Evolutionary conservation across 352 stramenopile genomes (phyloP).

Genomic region (Phytophthora fragariaefolia): DNA sequence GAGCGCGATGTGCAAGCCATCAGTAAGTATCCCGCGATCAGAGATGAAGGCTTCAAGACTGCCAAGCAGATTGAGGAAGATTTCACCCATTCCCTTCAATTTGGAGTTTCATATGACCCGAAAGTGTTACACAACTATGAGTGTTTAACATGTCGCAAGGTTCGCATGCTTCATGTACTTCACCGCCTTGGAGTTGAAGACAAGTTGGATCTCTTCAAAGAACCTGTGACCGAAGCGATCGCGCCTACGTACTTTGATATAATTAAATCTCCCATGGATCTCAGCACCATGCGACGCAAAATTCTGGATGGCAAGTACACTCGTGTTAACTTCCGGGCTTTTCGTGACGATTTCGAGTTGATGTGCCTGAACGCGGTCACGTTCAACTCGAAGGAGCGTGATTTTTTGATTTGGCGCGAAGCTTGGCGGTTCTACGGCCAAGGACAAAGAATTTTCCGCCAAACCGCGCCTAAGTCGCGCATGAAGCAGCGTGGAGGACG

Average conservation of each 20-base stretch:
- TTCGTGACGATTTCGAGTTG: conserved; percentile 94
- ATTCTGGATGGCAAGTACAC: conserved; percentile 79
- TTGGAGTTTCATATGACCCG: conserved; percentile 71
- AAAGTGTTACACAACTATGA: conserved; percentile 84
- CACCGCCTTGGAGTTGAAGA: conserved; percentile 73
- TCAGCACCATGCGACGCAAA: conserved; percentile 89
- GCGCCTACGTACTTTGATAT: conserved; percentile 94
- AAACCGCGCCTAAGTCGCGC: conserved; percentile 71
- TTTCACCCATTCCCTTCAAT: conserved; percentile 59
- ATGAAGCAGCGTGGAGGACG: conserved; percentile 83
- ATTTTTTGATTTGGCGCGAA: conserved; percentile 93
- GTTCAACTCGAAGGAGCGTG: conserved; percentile 93
- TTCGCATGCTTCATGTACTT: conserved; percentile 75
- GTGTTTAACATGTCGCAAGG: conserved; percentile 81
- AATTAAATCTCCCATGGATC: conserved; percentile 93
- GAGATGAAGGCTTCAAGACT: conserved; percentile 49
- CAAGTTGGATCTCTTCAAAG: conserved; percentile 92
- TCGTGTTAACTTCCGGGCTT: conserved; percentile 70
- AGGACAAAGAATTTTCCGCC: conserved; percentile 73
- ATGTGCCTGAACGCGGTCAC: conserved; percentile 96
- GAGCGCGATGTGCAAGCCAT: conserved; percentile 25
- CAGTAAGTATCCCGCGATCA: conserved; percentile 11
- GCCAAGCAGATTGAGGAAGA: conserved; percentile 72
- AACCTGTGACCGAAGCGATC: conserved; percentile 93
- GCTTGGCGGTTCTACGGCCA: conserved; percentile 93